Evolutionary conservation across 176 grass and related monocot genomes (phyloP), one percentile per base, ranked within the genome.

Genomic region (Triticum urartu): DNA sequence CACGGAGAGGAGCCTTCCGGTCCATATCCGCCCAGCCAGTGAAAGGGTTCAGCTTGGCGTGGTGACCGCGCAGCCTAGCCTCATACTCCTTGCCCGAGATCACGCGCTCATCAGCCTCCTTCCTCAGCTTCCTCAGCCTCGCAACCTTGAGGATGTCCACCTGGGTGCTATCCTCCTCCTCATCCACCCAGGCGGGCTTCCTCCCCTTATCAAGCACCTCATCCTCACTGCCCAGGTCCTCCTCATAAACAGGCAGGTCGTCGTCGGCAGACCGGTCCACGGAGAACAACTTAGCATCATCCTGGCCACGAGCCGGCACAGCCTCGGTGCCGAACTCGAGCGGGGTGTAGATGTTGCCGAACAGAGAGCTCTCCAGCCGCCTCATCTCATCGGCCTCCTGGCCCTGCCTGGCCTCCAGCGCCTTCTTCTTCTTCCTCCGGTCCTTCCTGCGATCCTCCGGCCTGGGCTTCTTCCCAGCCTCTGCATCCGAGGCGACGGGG

Each of bases 1-100:
- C 86, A 3, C 4, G 6, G 74, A 17, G 28, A 75, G 68, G 56
- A 78, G 36, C 72, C 64, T 85, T 92, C 9, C 30, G 24, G 26
- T 89, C 88, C 60, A 95, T 58, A 32, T 88, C 66, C 2, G 93
- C 96, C 96, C 96, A 95, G 26, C 73, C 88, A 6, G 92, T 88
- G 22, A 88, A 91, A 11, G 85, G 93, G 20, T 94, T 95, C 42
- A 98, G 40, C 52, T 92, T 98, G 64, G 83, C 64, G 25, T 98
- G 91, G 21, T 95, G 96, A 62, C 60, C 86, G n/a, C 86, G 84
- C 47, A 95, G 43, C 78, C 91, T 85, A 60, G 91, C 63, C 22
- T 93, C 93, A 71, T 95, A 98, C 26, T 98, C 91, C 26, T 81
- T 86, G 68, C 89, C 91, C 0, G 91, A 98, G 33, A 98, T 95